Conservation (phyloP, 202 grass and related monocot genomes). For the Dendrocalamus latiflorus region DNA sequence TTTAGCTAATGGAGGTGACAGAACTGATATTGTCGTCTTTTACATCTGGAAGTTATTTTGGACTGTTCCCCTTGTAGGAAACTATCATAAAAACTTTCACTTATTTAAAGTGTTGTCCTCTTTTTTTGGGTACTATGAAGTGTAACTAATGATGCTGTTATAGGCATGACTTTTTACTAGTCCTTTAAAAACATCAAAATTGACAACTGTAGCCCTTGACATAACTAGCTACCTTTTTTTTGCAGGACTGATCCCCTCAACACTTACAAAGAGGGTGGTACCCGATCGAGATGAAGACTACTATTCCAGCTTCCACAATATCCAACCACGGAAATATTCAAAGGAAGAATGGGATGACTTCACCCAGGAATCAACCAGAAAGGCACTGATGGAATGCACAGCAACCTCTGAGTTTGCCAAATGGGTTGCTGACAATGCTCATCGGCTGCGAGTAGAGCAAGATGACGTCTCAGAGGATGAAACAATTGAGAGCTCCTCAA, state of each 20-base stretch:
- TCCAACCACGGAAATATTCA: constrained; percentile 56
- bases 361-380: constrained; percentile 49
- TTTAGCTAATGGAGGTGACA: constrained; percentile 51
- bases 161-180: background rate
- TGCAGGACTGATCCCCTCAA: constrained; percentile 41
- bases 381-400: too few species aligned
- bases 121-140: background rate
- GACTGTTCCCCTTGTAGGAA: background rate
- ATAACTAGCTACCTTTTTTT: background rate
- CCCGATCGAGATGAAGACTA: constrained; percentile 48
- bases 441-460: too few species aligned
- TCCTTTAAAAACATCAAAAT: constrained; percentile 3
- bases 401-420: too few species aligned
- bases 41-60: background rate
- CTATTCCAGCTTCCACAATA: constrained; percentile 82
- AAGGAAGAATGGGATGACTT: constrained; percentile 84
- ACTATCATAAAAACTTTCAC: background rate
- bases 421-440: too few species aligned
- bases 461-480: too few species aligned
- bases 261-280: constrained; percentile 24
- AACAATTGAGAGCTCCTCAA: too few species aligned
- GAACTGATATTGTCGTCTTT: too few species aligned
- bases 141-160: background rate
- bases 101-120: background rate
- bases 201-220: background rate